phyloP scores from a whole-genome alignment of 164 flowering plant species.

The Stephania cephalantha region DNA sequence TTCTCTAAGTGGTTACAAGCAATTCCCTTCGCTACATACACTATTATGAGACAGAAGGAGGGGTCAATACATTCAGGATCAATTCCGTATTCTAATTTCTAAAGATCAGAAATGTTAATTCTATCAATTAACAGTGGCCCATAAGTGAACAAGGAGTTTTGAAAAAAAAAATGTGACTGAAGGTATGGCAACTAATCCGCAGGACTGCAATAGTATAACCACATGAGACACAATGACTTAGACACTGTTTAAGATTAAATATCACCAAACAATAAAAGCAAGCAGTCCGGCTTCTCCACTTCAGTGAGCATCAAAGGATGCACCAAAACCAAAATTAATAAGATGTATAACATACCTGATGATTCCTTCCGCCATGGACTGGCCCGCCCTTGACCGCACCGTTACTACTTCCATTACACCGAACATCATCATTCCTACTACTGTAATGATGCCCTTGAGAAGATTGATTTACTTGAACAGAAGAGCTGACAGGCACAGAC shows the following conservation, averaged over 20 bases:
- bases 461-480: slow-evolving; percentile 48
- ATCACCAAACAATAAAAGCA: no score
- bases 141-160: no score
- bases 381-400: slow-evolving; percentile 9
- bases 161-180: no score
- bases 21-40: background rate
- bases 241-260: no score
- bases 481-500: slow-evolving; percentile 36
- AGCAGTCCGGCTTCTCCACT: no score
- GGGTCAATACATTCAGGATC: background rate
- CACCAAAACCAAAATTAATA: no score
- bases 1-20: background rate
- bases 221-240: no score
- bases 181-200: no score
- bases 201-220: no score
- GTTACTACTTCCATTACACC: slow-evolving; percentile 23
- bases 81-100: background rate
- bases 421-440: slow-evolving; percentile 27
- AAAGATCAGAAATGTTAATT: no score
- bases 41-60: background rate
- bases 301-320: no score
- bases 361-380: slow-evolving; percentile 18
- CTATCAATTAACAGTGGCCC: no score
- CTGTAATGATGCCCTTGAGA: slow-evolving; percentile 31
- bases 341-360: slow-evolving; percentile 31